Base-by-base conservation (phyloP, 768 basidiomycete species). In the Lactifluus hygrophoroides region DNA sequence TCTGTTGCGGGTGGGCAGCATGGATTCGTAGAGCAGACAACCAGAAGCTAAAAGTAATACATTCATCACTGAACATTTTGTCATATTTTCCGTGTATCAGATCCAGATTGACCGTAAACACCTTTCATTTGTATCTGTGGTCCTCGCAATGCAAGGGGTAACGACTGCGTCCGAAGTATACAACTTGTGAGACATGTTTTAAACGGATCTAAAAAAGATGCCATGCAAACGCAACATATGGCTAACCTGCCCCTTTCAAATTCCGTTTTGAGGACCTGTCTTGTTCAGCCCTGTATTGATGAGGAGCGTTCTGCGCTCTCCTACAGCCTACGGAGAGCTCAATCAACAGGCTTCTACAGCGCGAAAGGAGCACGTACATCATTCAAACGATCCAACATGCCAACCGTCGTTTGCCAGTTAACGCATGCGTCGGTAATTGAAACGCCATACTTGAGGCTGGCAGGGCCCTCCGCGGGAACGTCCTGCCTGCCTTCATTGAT, bases 341-440 rank as follows among this genome's bases (percentile, higher is more conserved):
- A 28, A 34, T 27, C 17, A 27, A 2, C 10, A 19, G 1, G 6
- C 17, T 14, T n/a, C n/a, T 27, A 37, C 25, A 44, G 10, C 11
- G 6, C 3, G 19, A 16, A 19, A 10, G 23, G 1, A 13, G 28
- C 17, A 62, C 73, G 10, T 49, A 76, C 75, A 65, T 77, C 76
- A 58, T 92, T 86, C 50, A 93, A 76, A 56, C 76, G 74, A 67
- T 85, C 78, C 50, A 95, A 80, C 84, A 94, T 88, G 19, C 55
- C 64, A 38, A 90, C 76, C 1, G 93, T 96, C 7, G 77, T 77
- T 49, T 82, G 79, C 90, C 92, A 95, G 69, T 88, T 81, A 47
- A 94, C 85, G 67, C 93, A 96, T 2, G 90, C 94, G 64, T 96
- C 93, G 0, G 93, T 96, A 69, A 95, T 94, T 62, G 84, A 87